Conservation (phyloP, 2,329 filamentous ascomycete species). For the Aspergillus japonicus region DNA sequence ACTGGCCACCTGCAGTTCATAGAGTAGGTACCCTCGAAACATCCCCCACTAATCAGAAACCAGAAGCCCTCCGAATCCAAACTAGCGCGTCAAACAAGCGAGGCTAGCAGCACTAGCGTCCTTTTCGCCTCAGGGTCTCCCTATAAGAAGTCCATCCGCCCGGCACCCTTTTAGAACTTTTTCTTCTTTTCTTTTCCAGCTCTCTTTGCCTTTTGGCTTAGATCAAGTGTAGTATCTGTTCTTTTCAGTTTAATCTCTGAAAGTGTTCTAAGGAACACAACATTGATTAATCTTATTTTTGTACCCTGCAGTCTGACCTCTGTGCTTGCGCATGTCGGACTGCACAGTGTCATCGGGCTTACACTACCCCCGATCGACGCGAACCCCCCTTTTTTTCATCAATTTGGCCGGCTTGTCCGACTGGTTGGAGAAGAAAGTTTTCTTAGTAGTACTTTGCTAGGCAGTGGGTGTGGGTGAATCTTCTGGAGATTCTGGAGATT, state of each 20-base stretch:
- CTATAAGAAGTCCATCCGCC: conserved; percentile 12
- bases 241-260: conserved; percentile 97
- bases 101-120: conserved; percentile 11
- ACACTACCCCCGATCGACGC: conserved; percentile 73
- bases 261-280: conserved; percentile 70
- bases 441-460: background rate
- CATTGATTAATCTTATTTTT: conserved; percentile 85
- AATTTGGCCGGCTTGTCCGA: conserved; percentile 52
- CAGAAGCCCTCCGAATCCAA: background rate
- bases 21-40: background rate
- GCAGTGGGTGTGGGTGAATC: no score
- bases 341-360: conserved; percentile 72
- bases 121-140: background rate
- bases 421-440: conserved; percentile 56
- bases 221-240: conserved; percentile 96
- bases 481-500: no score
- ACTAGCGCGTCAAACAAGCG: conserved; percentile 7
- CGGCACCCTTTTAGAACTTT: conserved; percentile 29
- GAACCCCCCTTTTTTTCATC: conserved; percentile 62
- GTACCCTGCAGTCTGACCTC: conserved; percentile 54
- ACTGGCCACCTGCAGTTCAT: no score
- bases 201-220: conserved; percentile 64
- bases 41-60: background rate
- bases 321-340: conserved; percentile 69
- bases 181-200: conserved; percentile 47